A percentile compares a stretch with the other conserved stretches of the same genome.
Conservation (phyloP, 345 rosid species). For the Hibiscus syriacus region DNA sequence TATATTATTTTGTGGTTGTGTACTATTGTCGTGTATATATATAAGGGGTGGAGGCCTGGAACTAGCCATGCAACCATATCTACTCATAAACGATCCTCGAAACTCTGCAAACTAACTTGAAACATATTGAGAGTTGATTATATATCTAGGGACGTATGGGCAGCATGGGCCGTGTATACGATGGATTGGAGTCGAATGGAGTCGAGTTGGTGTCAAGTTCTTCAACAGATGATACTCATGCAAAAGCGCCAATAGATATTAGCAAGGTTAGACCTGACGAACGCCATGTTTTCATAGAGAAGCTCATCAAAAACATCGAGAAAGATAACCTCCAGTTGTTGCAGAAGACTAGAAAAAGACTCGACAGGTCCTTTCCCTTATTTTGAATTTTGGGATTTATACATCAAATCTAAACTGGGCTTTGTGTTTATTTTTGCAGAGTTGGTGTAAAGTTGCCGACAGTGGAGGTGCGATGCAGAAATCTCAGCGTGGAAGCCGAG, state of each 20-base stretch:
- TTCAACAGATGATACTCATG: neutral
- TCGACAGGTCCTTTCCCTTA: slow-evolving; percentile 35
- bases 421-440: slow-evolving; percentile 19
- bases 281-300: slow-evolving; percentile 48
- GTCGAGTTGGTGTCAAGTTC: neutral
- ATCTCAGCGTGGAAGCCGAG: slow-evolving; percentile 51
- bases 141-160: neutral
- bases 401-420: neutral
- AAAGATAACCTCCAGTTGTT: slow-evolving; percentile 55
- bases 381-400: neutral
- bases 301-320: slow-evolving; percentile 56
- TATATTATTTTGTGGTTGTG: no score
- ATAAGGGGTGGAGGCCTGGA: neutral
- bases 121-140: neutral
- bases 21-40: neutral
- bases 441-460: slow-evolving; percentile 54
- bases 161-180: neutral
- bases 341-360: slow-evolving; percentile 41
- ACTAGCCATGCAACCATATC: no score
- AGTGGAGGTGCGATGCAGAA: slow-evolving; percentile 54
- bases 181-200: neutral
- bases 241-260: slow-evolving; percentile 22
- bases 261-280: slow-evolving; percentile 49
- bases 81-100: no score
- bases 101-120: no score